Percentiles rank a stretch among this genome's conserved stretches.
phyloP scores from a whole-genome alignment of 306 rosid genomes.

The Begonia peltatifolia region DNA sequence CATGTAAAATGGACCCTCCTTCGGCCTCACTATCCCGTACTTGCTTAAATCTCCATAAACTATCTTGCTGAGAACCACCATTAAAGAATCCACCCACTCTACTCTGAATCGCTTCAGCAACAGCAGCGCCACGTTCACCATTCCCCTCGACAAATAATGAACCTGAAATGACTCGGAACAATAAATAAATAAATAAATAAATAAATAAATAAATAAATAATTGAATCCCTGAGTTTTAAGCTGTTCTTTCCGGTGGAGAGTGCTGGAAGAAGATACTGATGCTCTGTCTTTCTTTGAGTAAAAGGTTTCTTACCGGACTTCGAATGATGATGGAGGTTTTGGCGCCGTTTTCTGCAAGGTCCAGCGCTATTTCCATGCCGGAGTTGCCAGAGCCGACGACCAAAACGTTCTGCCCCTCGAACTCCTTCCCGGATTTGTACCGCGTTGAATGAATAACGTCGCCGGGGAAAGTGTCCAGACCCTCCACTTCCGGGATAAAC shows the following conservation, averaged over 20 bases:
- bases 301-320: constrained; percentile 38
- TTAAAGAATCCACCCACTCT: constrained; percentile 29
- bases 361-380: constrained; percentile 59
- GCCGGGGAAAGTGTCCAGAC: constrained; percentile 32
- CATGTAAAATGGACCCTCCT: constrained; percentile 57
- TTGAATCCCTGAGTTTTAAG: no score
- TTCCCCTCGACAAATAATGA: constrained; percentile 41
- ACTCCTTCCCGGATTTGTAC: constrained; percentile 30
- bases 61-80: constrained; percentile 34
- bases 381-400: constrained; percentile 79
- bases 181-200: no score
- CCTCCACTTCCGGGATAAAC: constrained; percentile 31
- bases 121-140: constrained; percentile 23
- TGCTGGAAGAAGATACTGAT: no score
- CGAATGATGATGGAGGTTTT: constrained; percentile 38
- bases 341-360: constrained; percentile 40
- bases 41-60: constrained; percentile 33
- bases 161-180: constrained; percentile 16
- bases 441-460: constrained; percentile 43
- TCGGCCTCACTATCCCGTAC: constrained; percentile 45
- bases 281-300: neutral
- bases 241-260: no score
- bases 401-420: constrained; percentile 29
- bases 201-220: no score
- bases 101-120: constrained; percentile 33